Evolutionary conservation across 1,139 yeast genomes (phyloP).

Genomic region (Protomyces gravidus): DNA sequence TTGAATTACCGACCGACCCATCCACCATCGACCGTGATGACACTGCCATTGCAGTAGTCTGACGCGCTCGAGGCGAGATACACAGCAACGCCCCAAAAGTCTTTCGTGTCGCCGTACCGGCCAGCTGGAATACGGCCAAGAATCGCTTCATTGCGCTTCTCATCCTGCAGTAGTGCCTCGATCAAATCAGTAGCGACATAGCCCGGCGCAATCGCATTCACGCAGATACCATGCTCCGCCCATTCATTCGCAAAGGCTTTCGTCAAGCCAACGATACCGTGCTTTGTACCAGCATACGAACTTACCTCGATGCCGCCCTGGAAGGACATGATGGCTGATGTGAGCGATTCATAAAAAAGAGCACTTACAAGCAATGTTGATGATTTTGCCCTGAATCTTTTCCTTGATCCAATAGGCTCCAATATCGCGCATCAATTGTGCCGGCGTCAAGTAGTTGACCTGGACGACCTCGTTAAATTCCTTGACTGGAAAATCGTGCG

Average conservation of each 20-base stretch:
- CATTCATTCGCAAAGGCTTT: constrained; percentile 54
- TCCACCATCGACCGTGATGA: constrained; percentile 57
- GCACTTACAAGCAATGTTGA: constrained; percentile 52
- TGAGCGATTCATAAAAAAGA: neutral
- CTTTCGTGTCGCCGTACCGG: constrained; percentile 53
- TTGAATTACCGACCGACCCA: constrained; percentile 45
- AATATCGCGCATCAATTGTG: constrained; percentile 47
- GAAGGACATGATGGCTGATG: constrained; percentile 44
- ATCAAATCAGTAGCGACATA: constrained; percentile 54
- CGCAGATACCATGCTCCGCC: constrained; percentile 50
- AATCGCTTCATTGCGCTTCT: constrained; percentile 42
- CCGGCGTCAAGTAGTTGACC: constrained; percentile 50
- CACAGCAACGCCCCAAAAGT: constrained; percentile 54
- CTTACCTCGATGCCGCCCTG: constrained; percentile 47
- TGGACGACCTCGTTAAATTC: constrained; percentile 49
- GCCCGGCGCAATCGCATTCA: constrained; percentile 57
- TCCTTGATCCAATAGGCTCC: constrained; percentile 48
- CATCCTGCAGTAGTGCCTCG: constrained; percentile 42
- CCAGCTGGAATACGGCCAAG: constrained; percentile 50
- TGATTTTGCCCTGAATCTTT: constrained; percentile 56
- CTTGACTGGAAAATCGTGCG: constrained; percentile 44
- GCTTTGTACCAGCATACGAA: constrained; percentile 54
- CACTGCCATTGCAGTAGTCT: constrained; percentile 53
- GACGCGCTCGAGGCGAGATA: constrained; percentile 52
- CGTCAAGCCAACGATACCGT: constrained; percentile 50